Evolutionary conservation across 495 filamentous ascomycete species (phyloP).

Genomic region (Aspergillus hancockii): DNA sequence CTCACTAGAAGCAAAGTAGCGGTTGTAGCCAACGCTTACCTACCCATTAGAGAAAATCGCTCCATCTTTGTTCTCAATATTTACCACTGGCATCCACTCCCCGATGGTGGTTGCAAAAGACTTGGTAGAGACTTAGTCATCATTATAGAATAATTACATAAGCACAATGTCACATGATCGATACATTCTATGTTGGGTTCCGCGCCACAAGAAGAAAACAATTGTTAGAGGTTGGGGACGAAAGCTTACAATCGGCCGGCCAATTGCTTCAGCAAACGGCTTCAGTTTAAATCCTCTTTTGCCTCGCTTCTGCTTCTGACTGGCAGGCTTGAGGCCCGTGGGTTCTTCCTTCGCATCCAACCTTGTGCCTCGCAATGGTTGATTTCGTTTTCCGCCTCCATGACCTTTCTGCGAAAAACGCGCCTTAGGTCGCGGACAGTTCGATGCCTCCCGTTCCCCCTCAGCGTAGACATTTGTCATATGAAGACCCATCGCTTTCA

Average conservation of each 20-base stretch:
- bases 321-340: slow-evolving; percentile 3
- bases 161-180: slow-evolving; percentile 17
- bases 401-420: slow-evolving; percentile 54
- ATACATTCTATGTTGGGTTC: slow-evolving; percentile 16
- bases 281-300: not conserved
- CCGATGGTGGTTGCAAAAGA: slow-evolving; percentile 3
- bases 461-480: slow-evolving; percentile 50
- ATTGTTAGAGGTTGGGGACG: slow-evolving; percentile 6
- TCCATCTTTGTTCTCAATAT: no score
- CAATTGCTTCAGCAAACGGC: slow-evolving; percentile 7
- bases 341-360: slow-evolving; percentile 13
- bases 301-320: not conserved
- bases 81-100: no score
- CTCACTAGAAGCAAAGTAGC: no score
- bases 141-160: slow-evolving; percentile 15
- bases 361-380: slow-evolving; percentile 42
- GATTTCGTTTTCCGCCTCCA: slow-evolving; percentile 47
- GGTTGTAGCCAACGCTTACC: no score
- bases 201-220: slow-evolving; percentile 24
- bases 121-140: not conserved
- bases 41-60: no score
- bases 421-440: slow-evolving; percentile 53
- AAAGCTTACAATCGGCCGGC: slow-evolving; percentile 8
- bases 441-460: slow-evolving; percentile 61
- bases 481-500: slow-evolving; percentile 52